A percentile compares a stretch with the other conserved stretches of the same genome.
Conservation (phyloP, 2,329 filamentous ascomycete genomes). For the Rhytidhysteron rufulum region DNA sequence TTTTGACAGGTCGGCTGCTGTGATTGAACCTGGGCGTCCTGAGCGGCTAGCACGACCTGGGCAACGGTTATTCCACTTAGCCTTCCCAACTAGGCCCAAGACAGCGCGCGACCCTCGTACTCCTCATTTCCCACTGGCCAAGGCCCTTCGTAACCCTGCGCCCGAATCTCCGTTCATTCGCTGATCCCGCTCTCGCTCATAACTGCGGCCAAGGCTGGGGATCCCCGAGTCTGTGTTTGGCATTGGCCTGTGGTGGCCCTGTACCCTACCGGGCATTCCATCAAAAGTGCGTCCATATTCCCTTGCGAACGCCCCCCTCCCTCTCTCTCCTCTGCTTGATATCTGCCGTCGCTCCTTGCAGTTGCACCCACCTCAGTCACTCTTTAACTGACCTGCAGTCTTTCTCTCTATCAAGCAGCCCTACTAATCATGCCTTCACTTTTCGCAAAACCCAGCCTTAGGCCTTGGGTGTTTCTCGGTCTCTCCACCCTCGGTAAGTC, state of each 20-base stretch:
- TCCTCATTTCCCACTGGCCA: background rate
- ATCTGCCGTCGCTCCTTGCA: constrained; percentile 13
- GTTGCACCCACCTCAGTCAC: constrained; percentile 11
- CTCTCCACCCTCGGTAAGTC: constrained; percentile 30
- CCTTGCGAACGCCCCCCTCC: background rate
- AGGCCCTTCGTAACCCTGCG: no score
- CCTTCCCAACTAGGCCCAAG: background rate
- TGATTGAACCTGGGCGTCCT: no score
- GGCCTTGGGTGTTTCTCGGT: constrained; percentile 27
- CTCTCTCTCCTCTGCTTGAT: constrained; percentile 1
- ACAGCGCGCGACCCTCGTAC: background rate
- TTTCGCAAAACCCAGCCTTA: constrained; percentile 15
- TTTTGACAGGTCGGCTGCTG: no score
- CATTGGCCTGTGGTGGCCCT: no score
- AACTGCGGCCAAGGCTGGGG: background rate
- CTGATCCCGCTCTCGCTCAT: background rate
- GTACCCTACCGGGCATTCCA: background rate
- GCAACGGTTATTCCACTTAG: background rate
- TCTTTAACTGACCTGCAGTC: constrained; percentile 3
- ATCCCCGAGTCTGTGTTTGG: background rate
- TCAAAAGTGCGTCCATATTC: background rate
- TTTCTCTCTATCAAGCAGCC: constrained; percentile 2
- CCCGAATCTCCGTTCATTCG: background rate
- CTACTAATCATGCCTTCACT: constrained; percentile 7
- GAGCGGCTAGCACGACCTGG: no score